phyloP scores from a whole-genome alignment of 2,329 filamentous ascomycete species.

The Metarhizium sp. region DNA sequence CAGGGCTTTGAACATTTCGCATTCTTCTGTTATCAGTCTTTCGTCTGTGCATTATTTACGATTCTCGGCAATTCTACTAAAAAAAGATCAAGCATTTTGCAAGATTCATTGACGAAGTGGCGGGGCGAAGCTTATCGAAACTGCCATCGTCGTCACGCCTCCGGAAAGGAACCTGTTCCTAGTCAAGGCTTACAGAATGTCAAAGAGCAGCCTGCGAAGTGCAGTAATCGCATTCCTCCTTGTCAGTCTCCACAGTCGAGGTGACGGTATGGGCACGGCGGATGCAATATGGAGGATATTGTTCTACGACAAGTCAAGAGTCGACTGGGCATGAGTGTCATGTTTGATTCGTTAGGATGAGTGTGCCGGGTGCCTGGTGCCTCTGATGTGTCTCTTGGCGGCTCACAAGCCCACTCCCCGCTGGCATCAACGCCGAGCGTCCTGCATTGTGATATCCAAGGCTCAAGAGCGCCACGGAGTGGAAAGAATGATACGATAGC shows the following conservation, averaged over 20 bases:
- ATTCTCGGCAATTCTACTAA: neutral
- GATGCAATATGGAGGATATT: neutral
- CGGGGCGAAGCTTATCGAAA: neutral
- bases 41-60: neutral
- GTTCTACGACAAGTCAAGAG: neutral
- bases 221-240: too few relatives aligned
- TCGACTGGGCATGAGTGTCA: neutral
- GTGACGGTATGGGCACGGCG: neutral
- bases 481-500: too few relatives aligned
- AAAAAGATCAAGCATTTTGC: neutral
- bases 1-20: neutral
- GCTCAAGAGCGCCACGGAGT: too few relatives aligned
- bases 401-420: too few relatives aligned
- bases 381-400: too few relatives aligned
- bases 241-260: too few relatives aligned
- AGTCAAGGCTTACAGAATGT: too few relatives aligned
- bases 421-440: too few relatives aligned
- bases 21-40: neutral
- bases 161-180: too few relatives aligned
- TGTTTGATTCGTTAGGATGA: neutral
- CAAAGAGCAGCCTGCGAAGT: too few relatives aligned
- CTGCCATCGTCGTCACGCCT: neutral
- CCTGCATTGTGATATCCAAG: too few relatives aligned
- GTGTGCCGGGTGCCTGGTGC: too few relatives aligned
- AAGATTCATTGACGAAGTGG: neutral